These are phyloP conservation scores for Phytopythium oedochilum DNA, from an alignment of 352 stramenopile genomes.

Conservation along the genomic window DNA sequence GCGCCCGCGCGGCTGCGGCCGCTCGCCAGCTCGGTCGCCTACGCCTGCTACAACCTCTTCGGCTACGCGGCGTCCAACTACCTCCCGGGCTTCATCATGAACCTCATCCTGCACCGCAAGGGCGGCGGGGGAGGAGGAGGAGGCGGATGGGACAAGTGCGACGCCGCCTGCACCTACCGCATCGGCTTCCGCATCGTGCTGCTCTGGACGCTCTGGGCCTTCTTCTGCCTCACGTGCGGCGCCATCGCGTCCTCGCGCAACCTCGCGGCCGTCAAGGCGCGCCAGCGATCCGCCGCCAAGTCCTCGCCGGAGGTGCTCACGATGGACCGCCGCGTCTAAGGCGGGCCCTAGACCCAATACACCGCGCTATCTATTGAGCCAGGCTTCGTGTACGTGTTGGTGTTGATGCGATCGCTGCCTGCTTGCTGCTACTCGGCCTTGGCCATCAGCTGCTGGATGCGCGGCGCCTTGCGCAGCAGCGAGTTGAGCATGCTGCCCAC, in stretches of 20 bases:
- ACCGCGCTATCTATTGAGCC: neutral
- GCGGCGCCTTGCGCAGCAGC: slow-evolving; percentile 62
- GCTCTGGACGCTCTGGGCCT: slow-evolving; percentile 66
- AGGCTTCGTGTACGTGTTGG: too few relatives aligned
- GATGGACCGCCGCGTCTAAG: neutral
- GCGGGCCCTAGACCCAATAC: too few relatives aligned
- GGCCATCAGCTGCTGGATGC: slow-evolving; percentile 61
- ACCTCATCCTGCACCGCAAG: slow-evolving; percentile 46
- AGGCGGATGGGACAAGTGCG: slow-evolving; percentile 45
- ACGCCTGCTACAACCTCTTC: slow-evolving; percentile 84
- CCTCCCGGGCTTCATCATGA: slow-evolving; percentile 78
- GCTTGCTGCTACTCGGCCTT: too few relatives aligned
- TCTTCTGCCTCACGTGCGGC: slow-evolving; percentile 57
- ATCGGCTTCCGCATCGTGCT: slow-evolving; percentile 81
- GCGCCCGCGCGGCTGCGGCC: slow-evolving; percentile 54
- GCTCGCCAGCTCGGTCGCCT: slow-evolving; percentile 73
- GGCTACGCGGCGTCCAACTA: slow-evolving; percentile 84
- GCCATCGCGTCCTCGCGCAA: slow-evolving; percentile 31
- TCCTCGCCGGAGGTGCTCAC: neutral
- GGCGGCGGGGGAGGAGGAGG: slow-evolving; percentile 1
- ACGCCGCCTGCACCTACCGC: slow-evolving; percentile 75
- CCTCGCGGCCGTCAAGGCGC: slow-evolving; percentile 8
- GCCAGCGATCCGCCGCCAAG: neutral
- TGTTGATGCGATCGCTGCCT: too few relatives aligned
- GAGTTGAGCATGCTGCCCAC: slow-evolving; percentile 83